These are phyloP conservation scores for Periconia macrospinosa DNA, from an alignment of 2,329 filamentous ascomycete genomes.

Conservation along the genomic window DNA sequence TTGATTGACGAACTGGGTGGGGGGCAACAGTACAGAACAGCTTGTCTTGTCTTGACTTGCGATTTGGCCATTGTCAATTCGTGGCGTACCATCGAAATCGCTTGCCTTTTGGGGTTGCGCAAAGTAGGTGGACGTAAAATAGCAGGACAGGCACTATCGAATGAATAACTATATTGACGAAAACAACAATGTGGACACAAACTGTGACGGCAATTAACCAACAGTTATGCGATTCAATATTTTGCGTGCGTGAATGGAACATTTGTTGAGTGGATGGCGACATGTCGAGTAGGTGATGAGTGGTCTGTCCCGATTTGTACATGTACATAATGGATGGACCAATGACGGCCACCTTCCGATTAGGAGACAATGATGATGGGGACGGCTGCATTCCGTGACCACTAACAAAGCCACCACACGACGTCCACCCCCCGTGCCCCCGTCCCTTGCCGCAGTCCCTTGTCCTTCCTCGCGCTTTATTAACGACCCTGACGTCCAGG, in stretches of 20 bases:
- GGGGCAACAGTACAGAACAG: too few relatives aligned
- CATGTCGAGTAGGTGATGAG: background rate
- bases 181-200: background rate
- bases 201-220: background rate
- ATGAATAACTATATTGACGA: background rate
- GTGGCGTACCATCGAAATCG: background rate
- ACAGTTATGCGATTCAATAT: too few relatives aligned
- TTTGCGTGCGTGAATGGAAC: too few relatives aligned
- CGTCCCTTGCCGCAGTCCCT: background rate
- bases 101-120: background rate
- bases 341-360: constrained; percentile 5
- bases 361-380: constrained; percentile 4
- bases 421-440: background rate
- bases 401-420: background rate
- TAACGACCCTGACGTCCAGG: background rate
- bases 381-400: background rate
- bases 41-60: background rate
- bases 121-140: background rate
- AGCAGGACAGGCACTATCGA: background rate
- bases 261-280: background rate
- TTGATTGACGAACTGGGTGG: too few relatives aligned
- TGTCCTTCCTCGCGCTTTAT: too few relatives aligned
- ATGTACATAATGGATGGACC: too few relatives aligned
- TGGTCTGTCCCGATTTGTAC: too few relatives aligned
- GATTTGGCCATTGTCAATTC: too few relatives aligned